Base-by-base conservation (phyloP, 2,329 filamentous ascomycete genomes). In the Myriosclerotinia curreyana region DNA sequence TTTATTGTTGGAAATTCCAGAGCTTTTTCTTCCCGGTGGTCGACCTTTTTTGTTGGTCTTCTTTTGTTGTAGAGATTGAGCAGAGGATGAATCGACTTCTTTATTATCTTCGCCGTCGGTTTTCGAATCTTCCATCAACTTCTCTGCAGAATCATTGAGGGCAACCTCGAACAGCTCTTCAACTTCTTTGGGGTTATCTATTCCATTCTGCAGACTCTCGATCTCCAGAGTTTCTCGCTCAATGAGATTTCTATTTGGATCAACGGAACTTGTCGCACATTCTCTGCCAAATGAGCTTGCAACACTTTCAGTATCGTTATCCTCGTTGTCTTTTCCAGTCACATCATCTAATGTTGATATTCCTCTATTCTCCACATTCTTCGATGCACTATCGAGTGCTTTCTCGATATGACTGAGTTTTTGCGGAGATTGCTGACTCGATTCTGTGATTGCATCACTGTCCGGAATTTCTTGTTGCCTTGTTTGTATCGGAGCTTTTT, bases 401-500 rank as follows among this genome's bases (percentile, higher is more conserved):
- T 15, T 38, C 12, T 17, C 11, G 34, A 28, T 40, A 42, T 46
- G 38, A 15, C 17, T 14, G 7, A 36, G 28, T 7, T 62, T 56
- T 31, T 48, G 38, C 9, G 51, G 50, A 31, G 38, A 56, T 22
- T 36, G 60, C 17, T 55, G 38, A 62, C 60, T 62, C 22, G 60
- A 49, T 38, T 52, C 59, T 15, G 59, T 50, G 36, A 59, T 25
- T 31, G 22, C 64, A 46, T 66, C 64, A 36, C 64, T 66, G 22
- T 66, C 64, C 22, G 61, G 64, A 50, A 66, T 64, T 38, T 65
- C 64, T 25, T 2, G 15, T 17, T 46, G 40, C n/a, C 34, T 46
- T 17, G 1, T 9, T 46, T 62, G 38, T 20, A 48, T 17, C 20
- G 31, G n/a, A 20, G 17, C 28, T 31, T 40, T 14, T 25, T n/a